Evolutionary conservation across 179 eudicot genomes (phyloP).

Genomic region (Patellifolia procumbens): DNA sequence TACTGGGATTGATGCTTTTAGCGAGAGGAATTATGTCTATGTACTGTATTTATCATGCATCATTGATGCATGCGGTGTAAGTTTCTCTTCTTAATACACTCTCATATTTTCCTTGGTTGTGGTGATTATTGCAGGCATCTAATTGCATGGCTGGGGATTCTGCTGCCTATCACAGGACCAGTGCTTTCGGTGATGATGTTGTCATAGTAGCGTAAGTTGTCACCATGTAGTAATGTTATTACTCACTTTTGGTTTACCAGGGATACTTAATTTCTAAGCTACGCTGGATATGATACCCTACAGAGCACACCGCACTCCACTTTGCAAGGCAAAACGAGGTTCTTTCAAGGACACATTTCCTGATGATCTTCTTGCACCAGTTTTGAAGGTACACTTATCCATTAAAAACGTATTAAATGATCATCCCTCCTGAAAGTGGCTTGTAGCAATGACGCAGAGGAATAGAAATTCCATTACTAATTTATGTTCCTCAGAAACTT

Average conservation of each 20-base stretch:
- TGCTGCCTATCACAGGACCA: slow-evolving; percentile 70
- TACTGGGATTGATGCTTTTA: neutral
- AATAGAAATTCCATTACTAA: neutral
- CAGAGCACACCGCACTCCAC: slow-evolving; percentile 81
- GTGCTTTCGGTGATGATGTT: slow-evolving; percentile 84
- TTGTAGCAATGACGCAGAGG: neutral
- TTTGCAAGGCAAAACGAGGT: slow-evolving; percentile 88
- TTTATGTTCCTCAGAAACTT: too few species aligned
- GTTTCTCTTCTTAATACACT: neutral
- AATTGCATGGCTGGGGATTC: slow-evolving; percentile 75
- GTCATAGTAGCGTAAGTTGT: slow-evolving; percentile 90
- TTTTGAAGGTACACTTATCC: slow-evolving; percentile 52
- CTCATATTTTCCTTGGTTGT: neutral
- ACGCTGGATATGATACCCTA: slow-evolving; percentile 6
- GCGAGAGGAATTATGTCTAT: neutral
- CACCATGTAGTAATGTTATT: neutral
- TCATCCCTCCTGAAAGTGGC: neutral
- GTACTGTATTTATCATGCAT: slow-evolving; percentile 2
- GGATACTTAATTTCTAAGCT: neutral
- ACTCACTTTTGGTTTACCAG: neutral
- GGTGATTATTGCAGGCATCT: slow-evolving; percentile 51
- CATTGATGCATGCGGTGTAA: neutral
- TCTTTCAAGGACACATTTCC: slow-evolving; percentile 88
- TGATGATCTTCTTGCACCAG: slow-evolving; percentile 90
- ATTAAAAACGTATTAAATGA: neutral